These are phyloP conservation scores for Tardiomyces blankii DNA, from an alignment of 1,139 yeast species.

Conservation along the genomic window DNA sequence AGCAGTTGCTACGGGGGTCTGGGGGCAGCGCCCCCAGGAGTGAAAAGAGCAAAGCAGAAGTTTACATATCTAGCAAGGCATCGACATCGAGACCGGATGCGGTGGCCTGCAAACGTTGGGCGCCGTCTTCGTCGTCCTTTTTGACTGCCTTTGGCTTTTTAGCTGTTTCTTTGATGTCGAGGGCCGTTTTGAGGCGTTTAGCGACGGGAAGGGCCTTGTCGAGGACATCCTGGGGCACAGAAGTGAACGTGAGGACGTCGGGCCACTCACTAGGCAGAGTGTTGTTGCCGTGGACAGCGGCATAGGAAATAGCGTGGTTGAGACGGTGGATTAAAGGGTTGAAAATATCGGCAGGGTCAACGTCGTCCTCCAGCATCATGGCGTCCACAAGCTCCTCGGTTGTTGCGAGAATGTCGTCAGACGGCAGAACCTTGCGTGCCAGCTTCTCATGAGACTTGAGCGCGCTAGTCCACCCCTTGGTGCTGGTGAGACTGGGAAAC, in stretches of 20 bases:
- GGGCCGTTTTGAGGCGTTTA: background rate
- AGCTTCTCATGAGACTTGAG: background rate
- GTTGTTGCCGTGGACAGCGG: conserved; percentile 15
- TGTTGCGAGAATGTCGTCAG: conserved; percentile 23
- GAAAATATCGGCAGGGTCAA: conserved; percentile 14
- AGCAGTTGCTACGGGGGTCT: no score
- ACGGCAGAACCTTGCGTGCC: conserved; percentile 21
- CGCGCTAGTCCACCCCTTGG: background rate
- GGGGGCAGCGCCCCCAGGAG: no score
- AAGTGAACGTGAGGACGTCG: background rate
- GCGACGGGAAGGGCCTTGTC: background rate
- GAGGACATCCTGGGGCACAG: background rate
- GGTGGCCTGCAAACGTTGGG: conserved; percentile 3
- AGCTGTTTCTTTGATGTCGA: conserved; percentile 8
- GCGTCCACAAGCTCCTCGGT: conserved; percentile 33
- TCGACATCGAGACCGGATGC: conserved; percentile 6
- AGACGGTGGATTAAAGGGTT: conserved; percentile 24
- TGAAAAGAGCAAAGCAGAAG: no score
- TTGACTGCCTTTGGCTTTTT: conserved; percentile 5
- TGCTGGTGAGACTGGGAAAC: conserved; percentile 32
- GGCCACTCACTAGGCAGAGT: background rate
- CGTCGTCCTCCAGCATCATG: conserved; percentile 27
- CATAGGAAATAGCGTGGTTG: conserved; percentile 19
- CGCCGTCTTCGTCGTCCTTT: background rate
- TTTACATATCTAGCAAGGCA: conserved; percentile 2